A percentile compares a stretch with the other conserved stretches of the same genome.
Evolutionary conservation across 2,329 filamentous ascomycete genomes (phyloP).

Genomic region (Fusarium piperis): DNA sequence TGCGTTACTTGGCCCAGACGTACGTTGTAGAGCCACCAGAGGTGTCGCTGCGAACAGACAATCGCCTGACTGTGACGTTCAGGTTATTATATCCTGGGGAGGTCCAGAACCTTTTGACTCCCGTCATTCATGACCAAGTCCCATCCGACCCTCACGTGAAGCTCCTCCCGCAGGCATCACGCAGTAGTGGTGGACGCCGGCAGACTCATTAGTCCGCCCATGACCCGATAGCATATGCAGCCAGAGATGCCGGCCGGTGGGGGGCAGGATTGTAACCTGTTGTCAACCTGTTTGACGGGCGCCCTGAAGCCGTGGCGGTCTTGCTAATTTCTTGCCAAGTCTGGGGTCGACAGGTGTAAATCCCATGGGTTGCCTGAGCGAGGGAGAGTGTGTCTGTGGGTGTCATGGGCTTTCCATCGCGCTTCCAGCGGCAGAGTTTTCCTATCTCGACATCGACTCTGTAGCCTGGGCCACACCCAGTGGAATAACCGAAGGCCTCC

Average conservation of each 20-base stretch:
- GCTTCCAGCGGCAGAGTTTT: constrained; percentile 29
- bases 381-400: constrained; percentile 13
- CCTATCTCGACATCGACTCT: not conserved
- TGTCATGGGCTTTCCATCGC: constrained; percentile 21
- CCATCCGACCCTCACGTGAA: constrained; percentile 11
- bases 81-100: not conserved
- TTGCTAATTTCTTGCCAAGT: constrained; percentile 22
- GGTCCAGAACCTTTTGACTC: constrained; percentile 1
- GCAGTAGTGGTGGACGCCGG: constrained; percentile 4
- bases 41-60: not conserved
- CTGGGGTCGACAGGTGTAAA: constrained; percentile 22
- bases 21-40: not conserved
- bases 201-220: not conserved
- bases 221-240: not conserved
- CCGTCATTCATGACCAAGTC: not conserved
- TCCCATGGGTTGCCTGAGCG: constrained; percentile 4
- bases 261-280: constrained; percentile 1
- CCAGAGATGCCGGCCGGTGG: not conserved
- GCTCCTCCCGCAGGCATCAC: not conserved
- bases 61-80: constrained; percentile 8
- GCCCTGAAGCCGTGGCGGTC: not conserved
- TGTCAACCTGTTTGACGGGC: not conserved
- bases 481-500: constrained; percentile 18
- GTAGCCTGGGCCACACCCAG: constrained; percentile 12
- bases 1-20: not conserved